Conservation (phyloP, 805 yeast genomes). For the Candida bentonensis region DNA sequence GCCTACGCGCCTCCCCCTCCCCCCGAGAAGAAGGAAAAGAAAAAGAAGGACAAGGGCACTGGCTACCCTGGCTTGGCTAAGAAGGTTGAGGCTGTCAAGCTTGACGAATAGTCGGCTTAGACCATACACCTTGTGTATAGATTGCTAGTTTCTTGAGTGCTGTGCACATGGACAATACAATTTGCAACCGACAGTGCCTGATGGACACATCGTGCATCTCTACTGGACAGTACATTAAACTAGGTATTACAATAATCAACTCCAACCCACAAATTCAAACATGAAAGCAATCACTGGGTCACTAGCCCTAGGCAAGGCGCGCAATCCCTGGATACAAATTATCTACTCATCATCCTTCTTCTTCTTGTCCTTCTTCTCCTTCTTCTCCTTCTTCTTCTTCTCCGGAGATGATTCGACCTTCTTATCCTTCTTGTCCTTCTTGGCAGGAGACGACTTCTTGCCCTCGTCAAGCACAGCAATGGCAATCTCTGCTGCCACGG, state of each 20-base stretch:
- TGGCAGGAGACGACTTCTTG: slow-evolving; percentile 3
- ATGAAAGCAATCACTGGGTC: no score
- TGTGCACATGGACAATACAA: no score
- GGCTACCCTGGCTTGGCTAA: slow-evolving; percentile 62
- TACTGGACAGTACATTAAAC: no score
- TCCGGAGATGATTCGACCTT: slow-evolving; percentile 7
- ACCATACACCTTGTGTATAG: no score
- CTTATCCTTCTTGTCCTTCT: slow-evolving; percentile 10
- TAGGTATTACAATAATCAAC: no score
- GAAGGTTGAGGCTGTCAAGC: slow-evolving; percentile 26
- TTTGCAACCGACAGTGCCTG: no score
- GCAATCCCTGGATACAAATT: no score
- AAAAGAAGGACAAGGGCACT: slow-evolving; percentile 66
- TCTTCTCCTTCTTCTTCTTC: slow-evolving; percentile 25
- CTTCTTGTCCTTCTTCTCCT: slow-evolving; percentile 36
- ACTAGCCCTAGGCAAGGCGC: no score
- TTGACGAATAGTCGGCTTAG: no score
- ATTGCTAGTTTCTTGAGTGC: no score
- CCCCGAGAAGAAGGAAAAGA: slow-evolving; percentile 50
- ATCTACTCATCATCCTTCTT: slow-evolving; percentile 32
- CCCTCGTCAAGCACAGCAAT: background rate
- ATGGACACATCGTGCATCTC: no score
- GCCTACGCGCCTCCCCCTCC: slow-evolving; percentile 74
- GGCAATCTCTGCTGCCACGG: background rate
- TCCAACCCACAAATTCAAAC: no score